Evolutionary conservation across 1,139 yeast species (phyloP).

Genomic region (Waltiozyma solani): DNA sequence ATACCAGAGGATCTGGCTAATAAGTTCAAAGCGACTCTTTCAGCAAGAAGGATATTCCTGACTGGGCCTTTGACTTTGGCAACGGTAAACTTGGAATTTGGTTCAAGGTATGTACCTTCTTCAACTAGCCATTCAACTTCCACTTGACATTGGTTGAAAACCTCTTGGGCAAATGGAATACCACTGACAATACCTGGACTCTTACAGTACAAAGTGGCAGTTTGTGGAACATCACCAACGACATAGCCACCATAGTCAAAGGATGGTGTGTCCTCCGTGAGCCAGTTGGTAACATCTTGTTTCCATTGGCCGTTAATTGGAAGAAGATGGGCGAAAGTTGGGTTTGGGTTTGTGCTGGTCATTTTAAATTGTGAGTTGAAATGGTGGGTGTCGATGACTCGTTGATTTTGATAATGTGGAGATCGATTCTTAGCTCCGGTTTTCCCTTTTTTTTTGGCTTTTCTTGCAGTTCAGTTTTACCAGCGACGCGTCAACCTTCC

Average conservation of each 20-base stretch:
- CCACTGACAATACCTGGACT: conserved; percentile 79
- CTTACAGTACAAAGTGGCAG: conserved; percentile 76
- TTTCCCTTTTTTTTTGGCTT: not conserved
- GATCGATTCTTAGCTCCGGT: no score
- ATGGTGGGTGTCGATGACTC: no score
- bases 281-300: conserved; percentile 61
- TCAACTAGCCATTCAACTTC: conserved; percentile 58
- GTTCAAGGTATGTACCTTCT: conserved; percentile 58
- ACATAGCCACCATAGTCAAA: conserved; percentile 93
- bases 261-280: conserved; percentile 84
- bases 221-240: conserved; percentile 66
- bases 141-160: conserved; percentile 66
- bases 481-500: no score
- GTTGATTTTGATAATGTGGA: no score
- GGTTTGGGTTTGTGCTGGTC: conserved; percentile 9
- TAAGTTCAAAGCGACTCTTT: conserved; percentile 77
- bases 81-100: conserved; percentile 59
- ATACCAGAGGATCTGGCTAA: conserved; percentile 81
- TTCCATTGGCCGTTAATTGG: conserved; percentile 78
- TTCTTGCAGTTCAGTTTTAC: no score
- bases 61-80: conserved; percentile 80
- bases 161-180: conserved; percentile 83
- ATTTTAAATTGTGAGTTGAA: no score
- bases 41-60: conserved; percentile 68
- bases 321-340: conserved; percentile 39